A percentile compares a stretch with the other conserved stretches of the same genome.
Evolutionary conservation across 2,329 filamentous ascomycete species (phyloP).

Genomic region (Claviceps sorghi): DNA sequence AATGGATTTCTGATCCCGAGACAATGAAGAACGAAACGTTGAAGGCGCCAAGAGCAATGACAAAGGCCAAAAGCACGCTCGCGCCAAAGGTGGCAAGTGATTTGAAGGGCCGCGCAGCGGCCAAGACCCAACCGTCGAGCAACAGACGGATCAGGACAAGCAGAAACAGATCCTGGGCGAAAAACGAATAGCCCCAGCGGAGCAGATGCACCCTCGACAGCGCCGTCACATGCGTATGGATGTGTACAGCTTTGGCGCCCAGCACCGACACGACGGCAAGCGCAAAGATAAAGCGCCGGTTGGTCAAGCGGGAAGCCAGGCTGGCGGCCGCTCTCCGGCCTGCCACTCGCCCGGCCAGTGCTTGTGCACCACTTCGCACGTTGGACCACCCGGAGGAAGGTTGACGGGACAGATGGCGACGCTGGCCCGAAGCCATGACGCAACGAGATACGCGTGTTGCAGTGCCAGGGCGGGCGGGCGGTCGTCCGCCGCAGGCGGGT

Average conservation of each 20-base stretch:
- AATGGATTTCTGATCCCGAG: conserved; percentile 20
- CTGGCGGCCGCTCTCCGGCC: background rate
- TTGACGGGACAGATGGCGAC: background rate
- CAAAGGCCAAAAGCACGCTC: conserved; percentile 8
- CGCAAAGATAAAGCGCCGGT: conserved; percentile 17
- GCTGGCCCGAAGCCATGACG: background rate
- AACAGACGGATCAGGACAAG: conserved; percentile 17
- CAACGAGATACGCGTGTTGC: background rate
- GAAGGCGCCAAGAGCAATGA: conserved; percentile 12
- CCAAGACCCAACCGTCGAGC: conserved; percentile 11
- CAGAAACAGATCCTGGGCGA: conserved; percentile 17
- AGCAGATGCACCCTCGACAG: conserved; percentile 14
- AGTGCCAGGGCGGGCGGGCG: background rate
- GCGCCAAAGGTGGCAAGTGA: conserved; percentile 6
- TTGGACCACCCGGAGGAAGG: background rate
- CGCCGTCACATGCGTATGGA: conserved; percentile 15
- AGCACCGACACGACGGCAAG: conserved; percentile 14
- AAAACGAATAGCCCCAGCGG: conserved; percentile 19
- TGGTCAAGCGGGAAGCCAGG: conserved; percentile 10
- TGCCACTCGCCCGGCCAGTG: background rate
- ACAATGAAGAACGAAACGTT: conserved; percentile 15
- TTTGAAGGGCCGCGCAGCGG: conserved; percentile 4
- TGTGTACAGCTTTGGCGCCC: conserved; percentile 16
- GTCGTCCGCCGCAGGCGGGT: background rate
- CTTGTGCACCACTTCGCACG: background rate